These are phyloP conservation scores for Fusarium sp. DNA, from an alignment of 2,329 filamentous ascomycete genomes.

Conservation along the genomic window DNA sequence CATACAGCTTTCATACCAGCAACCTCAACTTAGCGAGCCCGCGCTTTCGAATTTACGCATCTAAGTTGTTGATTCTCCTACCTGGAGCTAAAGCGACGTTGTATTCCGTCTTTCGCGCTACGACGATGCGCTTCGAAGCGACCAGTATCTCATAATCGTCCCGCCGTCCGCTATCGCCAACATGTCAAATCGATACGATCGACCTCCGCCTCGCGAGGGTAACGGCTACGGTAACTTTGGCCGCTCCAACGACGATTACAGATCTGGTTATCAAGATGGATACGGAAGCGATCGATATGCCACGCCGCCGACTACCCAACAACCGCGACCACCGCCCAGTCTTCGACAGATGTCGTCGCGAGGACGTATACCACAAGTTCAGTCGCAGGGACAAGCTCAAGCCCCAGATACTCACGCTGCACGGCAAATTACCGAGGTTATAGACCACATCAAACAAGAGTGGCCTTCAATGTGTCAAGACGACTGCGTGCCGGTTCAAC, in stretches of 20 bases:
- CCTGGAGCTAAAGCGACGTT: background rate
- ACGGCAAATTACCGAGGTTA: conserved; percentile 70
- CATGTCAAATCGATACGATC: conserved; percentile 67
- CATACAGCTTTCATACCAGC: conserved; percentile 13
- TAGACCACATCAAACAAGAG: conserved; percentile 86
- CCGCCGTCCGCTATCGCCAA: conserved; percentile 37
- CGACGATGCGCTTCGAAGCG: conserved; percentile 43
- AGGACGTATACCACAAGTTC: conserved; percentile 49
- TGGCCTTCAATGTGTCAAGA: conserved; percentile 93
- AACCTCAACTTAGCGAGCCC: background rate
- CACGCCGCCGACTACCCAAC: conserved; percentile 50
- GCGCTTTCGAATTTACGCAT: background rate
- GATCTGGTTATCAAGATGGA: conserved; percentile 52
- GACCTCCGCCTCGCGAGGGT: conserved; percentile 55
- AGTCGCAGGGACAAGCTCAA: conserved; percentile 14
- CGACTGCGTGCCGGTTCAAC: conserved; percentile 91
- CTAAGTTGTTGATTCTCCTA: too few species aligned
- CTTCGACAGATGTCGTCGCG: conserved; percentile 54
- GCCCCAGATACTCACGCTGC: conserved; percentile 61
- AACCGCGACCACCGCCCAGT: conserved; percentile 46
- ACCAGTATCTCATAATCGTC: conserved; percentile 31
- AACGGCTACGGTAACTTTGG: conserved; percentile 61
- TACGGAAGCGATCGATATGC: conserved; percentile 60
- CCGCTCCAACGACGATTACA: conserved; percentile 61
- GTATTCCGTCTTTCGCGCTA: background rate